Evolutionary conservation across 192 early-diverging fungal species (phyloP).

Genomic region (Rhizophagus clarus): DNA sequence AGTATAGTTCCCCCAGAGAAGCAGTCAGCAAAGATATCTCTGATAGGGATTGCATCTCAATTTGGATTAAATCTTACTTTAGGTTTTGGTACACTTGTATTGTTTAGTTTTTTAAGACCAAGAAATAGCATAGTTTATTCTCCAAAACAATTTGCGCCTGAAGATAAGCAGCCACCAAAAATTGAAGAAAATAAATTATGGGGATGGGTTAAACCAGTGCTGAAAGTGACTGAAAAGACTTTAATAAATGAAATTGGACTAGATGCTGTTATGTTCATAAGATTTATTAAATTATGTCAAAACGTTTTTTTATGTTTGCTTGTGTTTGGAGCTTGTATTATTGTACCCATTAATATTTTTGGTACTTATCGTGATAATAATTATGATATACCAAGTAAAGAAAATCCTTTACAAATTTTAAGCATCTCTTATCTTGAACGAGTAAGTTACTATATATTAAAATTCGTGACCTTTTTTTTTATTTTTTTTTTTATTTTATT

Average conservation of each 20-base stretch:
- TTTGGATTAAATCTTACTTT: constrained; percentile 61
- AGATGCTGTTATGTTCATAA: constrained; percentile 72
- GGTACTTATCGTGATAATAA: constrained; percentile 40
- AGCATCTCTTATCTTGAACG: neutral
- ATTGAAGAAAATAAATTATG: constrained; percentile 60
- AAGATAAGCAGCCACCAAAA: constrained; percentile 63
- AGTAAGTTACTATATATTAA: neutral
- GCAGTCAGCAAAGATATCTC: neutral
- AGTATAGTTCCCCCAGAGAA: neutral
- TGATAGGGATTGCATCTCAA: constrained; percentile 64
- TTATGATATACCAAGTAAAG: constrained; percentile 26
- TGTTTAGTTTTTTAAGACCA: constrained; percentile 63
- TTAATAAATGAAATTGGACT: constrained; percentile 66
- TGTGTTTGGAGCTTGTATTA: constrained; percentile 57
- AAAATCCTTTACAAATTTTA: constrained; percentile 25
- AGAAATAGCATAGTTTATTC: constrained; percentile 61
- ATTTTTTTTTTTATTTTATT: no score
- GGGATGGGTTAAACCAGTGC: constrained; percentile 63
- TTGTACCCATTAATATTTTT: constrained; percentile 62
- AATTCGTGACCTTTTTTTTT: no score
- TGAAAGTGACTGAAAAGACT: constrained; percentile 57
- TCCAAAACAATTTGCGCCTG: constrained; percentile 37
- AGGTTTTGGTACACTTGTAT: constrained; percentile 52
- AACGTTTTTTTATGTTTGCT: constrained; percentile 58
- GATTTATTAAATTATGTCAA: constrained; percentile 63